A percentile compares a stretch with the other conserved stretches of the same genome.
Evolutionary conservation across 2,329 filamentous ascomycete species (phyloP).

Genomic region (Pseudogymnoascus sp.): DNA sequence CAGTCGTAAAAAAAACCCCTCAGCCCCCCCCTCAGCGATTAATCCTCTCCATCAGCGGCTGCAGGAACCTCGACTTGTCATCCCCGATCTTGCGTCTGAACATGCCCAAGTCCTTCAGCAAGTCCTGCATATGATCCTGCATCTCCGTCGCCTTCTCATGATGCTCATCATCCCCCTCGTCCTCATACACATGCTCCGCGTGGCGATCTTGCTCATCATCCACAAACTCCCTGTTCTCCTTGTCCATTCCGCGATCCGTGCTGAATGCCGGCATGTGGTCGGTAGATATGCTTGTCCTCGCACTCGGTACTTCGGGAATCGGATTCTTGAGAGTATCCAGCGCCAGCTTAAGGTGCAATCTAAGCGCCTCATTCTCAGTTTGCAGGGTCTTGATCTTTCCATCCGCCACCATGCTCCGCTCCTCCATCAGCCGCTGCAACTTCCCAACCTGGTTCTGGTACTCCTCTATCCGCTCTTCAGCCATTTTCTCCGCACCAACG

Average conservation of each 20-base stretch:
- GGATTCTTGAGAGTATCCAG: constrained; percentile 85
- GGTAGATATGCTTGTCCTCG: constrained; percentile 20
- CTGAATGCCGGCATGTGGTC: constrained; percentile 23
- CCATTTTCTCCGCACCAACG: constrained; percentile 60
- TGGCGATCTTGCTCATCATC: constrained; percentile 25
- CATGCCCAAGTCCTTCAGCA: constrained; percentile 70
- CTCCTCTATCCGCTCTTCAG: constrained; percentile 81
- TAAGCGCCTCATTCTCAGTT: constrained; percentile 82
- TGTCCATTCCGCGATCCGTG: constrained; percentile 21
- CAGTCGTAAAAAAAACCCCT: neutral
- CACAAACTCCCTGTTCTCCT: constrained; percentile 27
- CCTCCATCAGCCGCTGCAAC: constrained; percentile 95
- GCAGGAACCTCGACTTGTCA: constrained; percentile 61
- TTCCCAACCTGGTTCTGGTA: constrained; percentile 84
- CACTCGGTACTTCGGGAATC: constrained; percentile 55
- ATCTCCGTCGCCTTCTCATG: constrained; percentile 54
- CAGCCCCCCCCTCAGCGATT: constrained; percentile 20
- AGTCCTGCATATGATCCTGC: constrained; percentile 76
- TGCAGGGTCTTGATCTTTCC: constrained; percentile 87
- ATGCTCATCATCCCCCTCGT: constrained; percentile 47
- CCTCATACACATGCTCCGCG: constrained; percentile 40
- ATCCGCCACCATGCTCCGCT: constrained; percentile 80
- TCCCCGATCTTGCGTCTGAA: constrained; percentile 83
- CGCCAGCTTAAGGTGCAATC: constrained; percentile 80
- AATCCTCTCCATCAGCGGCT: constrained; percentile 39